Base-by-base conservation (phyloP, 345 rosid species). In the Linum tenue region DNA sequence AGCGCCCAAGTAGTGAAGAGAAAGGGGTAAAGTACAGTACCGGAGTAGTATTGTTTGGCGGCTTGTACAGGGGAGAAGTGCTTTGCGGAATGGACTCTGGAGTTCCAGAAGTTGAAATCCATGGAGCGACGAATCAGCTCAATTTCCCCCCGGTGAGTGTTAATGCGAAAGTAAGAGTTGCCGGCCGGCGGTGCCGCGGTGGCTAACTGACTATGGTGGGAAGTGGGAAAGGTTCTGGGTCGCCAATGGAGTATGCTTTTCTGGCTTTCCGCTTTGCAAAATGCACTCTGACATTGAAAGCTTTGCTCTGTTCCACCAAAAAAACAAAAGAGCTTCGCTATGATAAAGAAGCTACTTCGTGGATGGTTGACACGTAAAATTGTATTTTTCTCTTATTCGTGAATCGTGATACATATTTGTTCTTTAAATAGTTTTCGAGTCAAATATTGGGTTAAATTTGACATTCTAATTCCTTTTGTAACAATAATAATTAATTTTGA, bases 51-150 rank as follows among this genome's bases (percentile, higher is more conserved):
- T 2, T 39, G 70, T 42, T 77, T 62, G 59, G 80, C 37, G 65
- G 78, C 72, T 17, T 64, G 84, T 59, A 71, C 31, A 57, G 65
- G 64, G 64, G 81, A 73, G 69, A 73, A 35, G 61, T 74, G 77
- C 76, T 76, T 81, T 71, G 75, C 50, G 41, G 82, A 73, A 74
- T 55, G 74, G 41, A 65, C 66, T 64, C 82, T 73, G 1, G 84
- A 75, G 2, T 82, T 50, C 81, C 76, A 77, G 70, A 67, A 70
- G 69, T 76, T 81, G 68, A 78, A 66, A 64, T 77, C 85, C 90
- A 83, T 85, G 72, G 53, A 48, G 53, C 53, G 31, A 22, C 31
- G 31, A 22, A 60, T 50, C 56, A 12, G 50, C 58, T 16, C 56
- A 60, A 67, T 38, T 72, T 66, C 5, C 62, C 51, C 63, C 51